Percentiles rank a stretch among this genome's conserved stretches.
These are phyloP conservation scores for Acer campestre DNA, from an alignment of 345 rosid species.

Conservation along the genomic window DNA sequence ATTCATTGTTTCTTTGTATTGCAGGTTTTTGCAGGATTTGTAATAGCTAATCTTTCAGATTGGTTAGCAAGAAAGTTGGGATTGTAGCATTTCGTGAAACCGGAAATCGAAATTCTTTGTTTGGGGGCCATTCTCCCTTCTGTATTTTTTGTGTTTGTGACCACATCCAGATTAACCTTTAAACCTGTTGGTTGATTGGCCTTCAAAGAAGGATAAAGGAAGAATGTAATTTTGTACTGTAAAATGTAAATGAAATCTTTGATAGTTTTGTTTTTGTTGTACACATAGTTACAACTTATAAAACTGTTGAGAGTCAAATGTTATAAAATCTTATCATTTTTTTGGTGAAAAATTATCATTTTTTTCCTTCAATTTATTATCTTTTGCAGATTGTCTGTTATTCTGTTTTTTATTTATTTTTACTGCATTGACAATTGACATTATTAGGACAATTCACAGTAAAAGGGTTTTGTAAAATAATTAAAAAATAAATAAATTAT, in stretches of 20 bases:
- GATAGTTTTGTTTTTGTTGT: slow-evolving; percentile 7
- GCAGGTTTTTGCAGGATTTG: slow-evolving; percentile 96
- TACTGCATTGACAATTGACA: background rate
- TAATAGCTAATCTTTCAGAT: slow-evolving; percentile 80
- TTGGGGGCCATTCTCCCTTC: slow-evolving; percentile 30
- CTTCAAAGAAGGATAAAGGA: background rate
- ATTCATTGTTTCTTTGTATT: background rate
- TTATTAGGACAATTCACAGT: background rate
- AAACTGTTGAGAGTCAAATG: slow-evolving; percentile 20
- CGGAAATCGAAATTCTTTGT: slow-evolving; percentile 23
- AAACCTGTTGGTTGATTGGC: slow-evolving; percentile 13
- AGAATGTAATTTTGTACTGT: slow-evolving; percentile 15
- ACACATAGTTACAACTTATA: background rate
- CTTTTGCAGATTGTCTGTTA: too few relatives aligned
- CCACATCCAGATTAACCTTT: slow-evolving; percentile 10
- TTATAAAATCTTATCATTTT: background rate
- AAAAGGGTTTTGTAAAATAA: too few relatives aligned
- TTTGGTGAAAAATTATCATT: slow-evolving; percentile 1
- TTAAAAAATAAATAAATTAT: too few relatives aligned
- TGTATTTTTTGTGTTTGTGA: slow-evolving; percentile 14
- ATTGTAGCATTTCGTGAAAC: slow-evolving; percentile 45
- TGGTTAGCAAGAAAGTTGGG: slow-evolving; percentile 82
- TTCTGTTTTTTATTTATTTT: background rate
- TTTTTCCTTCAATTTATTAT: too few relatives aligned
- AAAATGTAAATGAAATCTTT: slow-evolving; percentile 14